Base-by-base conservation (phyloP, 2,329 filamentous ascomycete species). In the Calonectria crousiana region DNA sequence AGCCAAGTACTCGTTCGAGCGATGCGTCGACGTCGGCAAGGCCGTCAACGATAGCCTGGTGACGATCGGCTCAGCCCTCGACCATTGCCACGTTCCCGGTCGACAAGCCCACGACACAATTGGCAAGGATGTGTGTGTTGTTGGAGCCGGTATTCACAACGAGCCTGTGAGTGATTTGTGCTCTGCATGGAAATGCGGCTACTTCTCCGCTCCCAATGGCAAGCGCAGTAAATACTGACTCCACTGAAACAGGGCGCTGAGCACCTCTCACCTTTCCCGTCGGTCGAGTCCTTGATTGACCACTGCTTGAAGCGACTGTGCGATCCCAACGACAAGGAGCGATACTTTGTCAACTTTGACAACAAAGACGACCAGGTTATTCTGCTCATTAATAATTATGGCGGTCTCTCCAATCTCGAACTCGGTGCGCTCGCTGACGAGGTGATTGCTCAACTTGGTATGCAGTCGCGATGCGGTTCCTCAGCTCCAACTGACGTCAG, bases 311-410 rank as follows among this genome's bases (percentile, higher is more conserved):
- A 72, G 30, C 52, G 41, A n/a, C 53, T 72, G 4, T 69, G 65
- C 23, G 71, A 72, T 49, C 71, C 71, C 44, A 64, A 69, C 56
- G 71, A 72, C 26, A 69, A 72, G 44, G 71, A 72, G 44, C 65
- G 71, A 38, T 38, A 60, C 52, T 72, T 69, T 58, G 56, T 72
- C 26, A 52, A 56, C 9, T 72, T 72, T 26, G 66, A 68, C 30
- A 62, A 62, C 34, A 56, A 56, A 34, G 53, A 65, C 23, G 70
- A 68, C 38, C 62, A 71, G 52, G 44, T 64, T 11, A 47, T 72
- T 28, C 56, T 72, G 34, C 71, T 72, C 47, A 64, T 69, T 44
- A 72, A 72, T 56, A 72, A 72, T 65, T 69, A 69, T 60, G 71
- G 71, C n/a, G 71, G 71, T 10, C 28, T 69, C 20, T 72, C 71